A percentile compares a stretch with the other conserved stretches of the same genome.
Evolutionary conservation across 208 protist genomes (phyloP).

Genomic region (Phytomonas serpens): DNA sequence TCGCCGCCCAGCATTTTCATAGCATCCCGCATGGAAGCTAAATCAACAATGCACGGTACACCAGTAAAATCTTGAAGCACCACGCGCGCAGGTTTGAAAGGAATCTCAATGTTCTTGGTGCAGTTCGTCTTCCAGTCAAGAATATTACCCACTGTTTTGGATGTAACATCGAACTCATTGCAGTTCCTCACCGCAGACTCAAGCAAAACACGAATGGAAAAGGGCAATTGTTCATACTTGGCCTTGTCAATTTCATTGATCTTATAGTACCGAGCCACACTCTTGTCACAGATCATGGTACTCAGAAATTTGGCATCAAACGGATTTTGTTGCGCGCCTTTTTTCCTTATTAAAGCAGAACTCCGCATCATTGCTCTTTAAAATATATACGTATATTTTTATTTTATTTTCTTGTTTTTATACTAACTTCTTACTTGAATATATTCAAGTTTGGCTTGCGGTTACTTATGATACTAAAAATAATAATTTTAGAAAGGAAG

Average conservation of each 20-base stretch:
- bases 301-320: conserved; percentile 65
- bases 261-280: conserved; percentile 66
- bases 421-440: background rate
- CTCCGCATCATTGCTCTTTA: conserved; percentile 41
- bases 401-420: conserved; percentile 4
- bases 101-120: conserved; percentile 90
- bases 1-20: conserved; percentile 90
- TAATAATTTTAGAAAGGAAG: background rate
- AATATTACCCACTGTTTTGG: conserved; percentile 89
- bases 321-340: conserved; percentile 49
- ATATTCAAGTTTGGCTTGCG: background rate
- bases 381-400: background rate
- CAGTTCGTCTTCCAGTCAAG: conserved; percentile 91
- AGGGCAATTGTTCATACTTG: conserved; percentile 86
- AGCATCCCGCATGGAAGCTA: conserved; percentile 94
- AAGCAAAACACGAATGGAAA: conserved; percentile 94
- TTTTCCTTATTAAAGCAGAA: conserved; percentile 16
- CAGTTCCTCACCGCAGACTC: conserved; percentile 95
- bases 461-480: background rate
- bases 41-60: conserved; percentile 95
- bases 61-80: conserved; percentile 95
- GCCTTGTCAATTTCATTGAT: conserved; percentile 69
- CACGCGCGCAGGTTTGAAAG: conserved; percentile 94
- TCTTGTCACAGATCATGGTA: conserved; percentile 42
- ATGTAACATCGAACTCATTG: conserved; percentile 90